Conservation (phyloP, 2,329 filamentous ascomycete species). For the Ambrosiella cleistominuta region DNA sequence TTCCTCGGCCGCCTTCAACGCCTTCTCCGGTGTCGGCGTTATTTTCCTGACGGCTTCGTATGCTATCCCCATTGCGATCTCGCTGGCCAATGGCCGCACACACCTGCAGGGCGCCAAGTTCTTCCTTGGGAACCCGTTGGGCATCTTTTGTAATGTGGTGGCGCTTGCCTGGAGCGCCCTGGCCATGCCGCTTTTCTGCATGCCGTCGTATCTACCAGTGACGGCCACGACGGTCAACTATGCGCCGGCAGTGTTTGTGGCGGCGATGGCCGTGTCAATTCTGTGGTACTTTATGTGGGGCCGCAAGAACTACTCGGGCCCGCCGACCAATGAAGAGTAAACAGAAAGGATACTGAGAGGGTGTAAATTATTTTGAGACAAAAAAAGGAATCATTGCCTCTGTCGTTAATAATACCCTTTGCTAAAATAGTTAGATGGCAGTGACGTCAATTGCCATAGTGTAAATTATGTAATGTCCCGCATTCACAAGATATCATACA, state of each 20-base stretch:
- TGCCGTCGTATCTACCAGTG: slow-evolving; percentile 48
- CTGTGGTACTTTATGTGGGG: slow-evolving; percentile 56
- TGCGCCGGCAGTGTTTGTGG: slow-evolving; percentile 56
- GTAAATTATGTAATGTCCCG: not conserved
- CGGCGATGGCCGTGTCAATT: slow-evolving; percentile 40
- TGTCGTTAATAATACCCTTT: not conserved
- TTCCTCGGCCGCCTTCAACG: slow-evolving; percentile 51
- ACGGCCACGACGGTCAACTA: slow-evolving; percentile 49
- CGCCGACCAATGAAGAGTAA: slow-evolving; percentile 26
- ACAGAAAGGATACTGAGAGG: not conserved
- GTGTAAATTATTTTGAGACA: not conserved
- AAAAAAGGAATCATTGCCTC: not conserved
- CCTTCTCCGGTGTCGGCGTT: slow-evolving; percentile 52
- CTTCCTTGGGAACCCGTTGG: slow-evolving; percentile 39
- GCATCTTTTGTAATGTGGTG: slow-evolving; percentile 43
- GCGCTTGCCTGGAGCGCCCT: slow-evolving; percentile 50
- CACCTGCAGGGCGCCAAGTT: slow-evolving; percentile 40
- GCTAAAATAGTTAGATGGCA: not conserved
- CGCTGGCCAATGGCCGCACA: slow-evolving; percentile 40
- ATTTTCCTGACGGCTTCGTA: slow-evolving; percentile 54
- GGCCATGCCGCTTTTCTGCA: slow-evolving; percentile 57
- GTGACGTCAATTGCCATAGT: not conserved
- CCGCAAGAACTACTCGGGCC: slow-evolving; percentile 49
- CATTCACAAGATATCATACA: not conserved
- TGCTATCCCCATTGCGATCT: slow-evolving; percentile 47